Evolutionary conservation across 345 rosid species (phyloP).

Genomic region (Cardamine occulta): DNA sequence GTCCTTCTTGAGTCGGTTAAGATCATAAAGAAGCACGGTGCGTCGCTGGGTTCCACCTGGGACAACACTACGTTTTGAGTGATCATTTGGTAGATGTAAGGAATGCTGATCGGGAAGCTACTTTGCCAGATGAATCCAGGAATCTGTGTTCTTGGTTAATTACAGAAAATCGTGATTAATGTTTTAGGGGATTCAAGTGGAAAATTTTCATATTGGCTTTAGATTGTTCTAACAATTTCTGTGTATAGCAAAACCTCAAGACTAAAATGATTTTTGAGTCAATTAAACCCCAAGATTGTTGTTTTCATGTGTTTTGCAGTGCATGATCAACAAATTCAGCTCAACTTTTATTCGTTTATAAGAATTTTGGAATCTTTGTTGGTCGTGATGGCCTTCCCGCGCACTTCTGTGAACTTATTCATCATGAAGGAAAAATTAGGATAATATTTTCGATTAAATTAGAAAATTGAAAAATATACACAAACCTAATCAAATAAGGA

Average conservation of each 20-base stretch:
- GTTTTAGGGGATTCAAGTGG: neutral
- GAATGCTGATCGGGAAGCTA: conserved; percentile 7
- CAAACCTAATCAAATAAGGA: too few relatives aligned
- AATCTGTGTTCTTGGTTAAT: neutral
- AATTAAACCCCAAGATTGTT: neutral
- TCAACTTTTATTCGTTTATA: too few relatives aligned
- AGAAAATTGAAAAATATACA: too few relatives aligned
- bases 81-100: conserved; percentile 16
- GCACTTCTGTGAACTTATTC: too few relatives aligned
- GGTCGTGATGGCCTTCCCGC: too few relatives aligned
- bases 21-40: conserved; percentile 79
- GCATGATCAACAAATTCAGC: neutral
- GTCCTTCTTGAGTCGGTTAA: conserved; percentile 67
- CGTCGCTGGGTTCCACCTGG: conserved; percentile 58
- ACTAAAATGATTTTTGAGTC: neutral
- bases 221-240: neutral
- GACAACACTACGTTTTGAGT: conserved; percentile 21
- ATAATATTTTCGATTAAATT: too few relatives aligned
- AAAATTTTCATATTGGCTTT: neutral
- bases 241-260: conserved; percentile 17
- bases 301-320: neutral
- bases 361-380: too few relatives aligned
- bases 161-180: neutral
- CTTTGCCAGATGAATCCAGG: neutral
- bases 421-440: too few relatives aligned